Base-by-base conservation (phyloP, 2,329 filamentous ascomycete genomes). In the Aspergillus ustus region DNA sequence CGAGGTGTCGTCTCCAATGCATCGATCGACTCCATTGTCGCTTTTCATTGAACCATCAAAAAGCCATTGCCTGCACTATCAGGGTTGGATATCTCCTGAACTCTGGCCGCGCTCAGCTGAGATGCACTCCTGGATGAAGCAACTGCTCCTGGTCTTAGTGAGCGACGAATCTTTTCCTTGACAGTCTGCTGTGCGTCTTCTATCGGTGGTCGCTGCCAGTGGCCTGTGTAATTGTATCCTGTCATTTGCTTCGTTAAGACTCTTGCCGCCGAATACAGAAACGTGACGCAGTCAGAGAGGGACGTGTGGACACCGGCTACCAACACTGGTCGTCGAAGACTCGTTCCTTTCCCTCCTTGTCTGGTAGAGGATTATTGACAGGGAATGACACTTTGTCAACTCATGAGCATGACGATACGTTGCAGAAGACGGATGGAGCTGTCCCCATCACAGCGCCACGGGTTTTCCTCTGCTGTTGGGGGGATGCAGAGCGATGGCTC, bases 1-100 rank as follows among this genome's bases (percentile, higher is more conserved):
- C 28, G 60, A 62, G 55, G 44, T 58, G 45, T 58, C 60, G 52
- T 61, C 59, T 57, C 1, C n/a, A 57, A 29, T 46, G 50, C 50
- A 53, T 49, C 25, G 59, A 57, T 57, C 54, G 53, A 49, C 49
- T 59, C 43, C 20, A 59, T 53, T 46, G 50, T 52, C 46, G 29
- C 20, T 48, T 40, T 61, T 57, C 25, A 57, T 57, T 61, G 48
- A 56, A 49, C 52, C 45, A 52, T 60, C 53, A 40, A 25, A 59
- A 62, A 60, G 58, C 58, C 54, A 66, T 40, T 60, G 51, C 57
- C 46, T 63, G 63, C 57, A 63, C 54, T 65, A 63, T 63, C 57
- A 62, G 53, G 53, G 50, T 52, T 48, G 59, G 44, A 57, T 57
- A 48, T 52, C 55, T 60, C 59, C 55, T 61, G 52, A 62, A 60